These are phyloP conservation scores for Kodamaea fukazawae DNA, from an alignment of 805 yeast species.

Conservation along the genomic window DNA sequence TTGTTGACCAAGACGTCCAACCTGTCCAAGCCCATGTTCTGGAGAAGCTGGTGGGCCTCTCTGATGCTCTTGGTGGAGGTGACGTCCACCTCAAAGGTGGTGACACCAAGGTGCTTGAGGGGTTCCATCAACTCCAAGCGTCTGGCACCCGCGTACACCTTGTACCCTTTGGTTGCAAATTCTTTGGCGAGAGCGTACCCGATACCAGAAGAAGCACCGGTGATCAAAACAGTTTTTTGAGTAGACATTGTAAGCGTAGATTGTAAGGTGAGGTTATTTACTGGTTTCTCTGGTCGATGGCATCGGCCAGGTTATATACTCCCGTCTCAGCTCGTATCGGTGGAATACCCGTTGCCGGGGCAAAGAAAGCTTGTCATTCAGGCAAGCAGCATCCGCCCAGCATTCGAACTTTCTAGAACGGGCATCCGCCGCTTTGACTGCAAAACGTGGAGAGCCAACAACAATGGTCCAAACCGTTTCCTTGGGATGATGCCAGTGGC, in stretches of 20 bases:
- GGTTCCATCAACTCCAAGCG: slow-evolving; percentile 58
- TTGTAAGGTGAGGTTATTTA: too few species aligned
- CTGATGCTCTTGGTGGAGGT: slow-evolving; percentile 46
- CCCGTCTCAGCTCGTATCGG: too few species aligned
- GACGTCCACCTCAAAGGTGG: slow-evolving; percentile 56
- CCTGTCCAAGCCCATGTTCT: slow-evolving; percentile 37
- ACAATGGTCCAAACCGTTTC: too few species aligned
- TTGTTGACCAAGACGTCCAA: slow-evolving; percentile 67
- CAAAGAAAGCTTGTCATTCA: too few species aligned
- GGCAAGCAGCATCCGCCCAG: too few species aligned
- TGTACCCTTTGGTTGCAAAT: slow-evolving; percentile 49
- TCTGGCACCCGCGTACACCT: slow-evolving; percentile 74
- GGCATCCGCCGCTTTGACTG: too few species aligned
- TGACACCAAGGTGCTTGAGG: slow-evolving; percentile 42
- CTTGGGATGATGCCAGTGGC: too few species aligned
- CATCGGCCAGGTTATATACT: too few species aligned
- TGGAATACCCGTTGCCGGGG: too few species aligned
- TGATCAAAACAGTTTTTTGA: slow-evolving; percentile 13
- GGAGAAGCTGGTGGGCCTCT: slow-evolving; percentile 43
- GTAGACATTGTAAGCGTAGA: not conserved
- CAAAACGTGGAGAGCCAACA: too few species aligned
- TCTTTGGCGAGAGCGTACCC: slow-evolving; percentile 49
- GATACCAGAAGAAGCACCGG: slow-evolving; percentile 58
- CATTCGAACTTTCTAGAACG: too few species aligned
- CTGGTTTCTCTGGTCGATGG: too few species aligned